phyloP scores from a whole-genome alignment of 208 protist genomes.

The Leishmania tropica region DNA sequence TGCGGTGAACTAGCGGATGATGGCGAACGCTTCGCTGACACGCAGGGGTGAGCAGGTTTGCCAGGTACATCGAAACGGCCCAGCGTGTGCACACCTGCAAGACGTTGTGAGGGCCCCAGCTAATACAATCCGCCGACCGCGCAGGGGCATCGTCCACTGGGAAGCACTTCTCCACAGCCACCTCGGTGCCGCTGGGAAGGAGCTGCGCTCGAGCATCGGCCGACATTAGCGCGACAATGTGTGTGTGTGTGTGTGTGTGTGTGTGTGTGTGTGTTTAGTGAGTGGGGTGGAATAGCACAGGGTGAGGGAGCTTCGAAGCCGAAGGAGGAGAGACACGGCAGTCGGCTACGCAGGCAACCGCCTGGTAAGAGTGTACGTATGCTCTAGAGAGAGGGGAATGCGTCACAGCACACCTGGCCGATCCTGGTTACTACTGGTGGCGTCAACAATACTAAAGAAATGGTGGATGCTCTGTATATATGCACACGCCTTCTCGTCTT shows the following conservation, averaged over 20 bases:
- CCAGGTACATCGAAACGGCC: constrained; percentile 60
- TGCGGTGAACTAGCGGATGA: constrained; percentile 37
- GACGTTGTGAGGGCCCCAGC: constrained; percentile 85
- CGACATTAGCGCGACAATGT: background rate
- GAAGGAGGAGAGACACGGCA: background rate
- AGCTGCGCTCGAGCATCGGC: background rate
- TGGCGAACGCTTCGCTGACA: constrained; percentile 33
- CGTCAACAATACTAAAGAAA: background rate
- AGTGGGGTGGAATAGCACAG: background rate
- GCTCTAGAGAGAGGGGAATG: background rate
- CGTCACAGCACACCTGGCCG: background rate
- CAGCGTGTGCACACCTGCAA: constrained; percentile 69
- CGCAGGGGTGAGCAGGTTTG: constrained; percentile 36
- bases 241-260: background rate
- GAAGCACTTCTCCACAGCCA: constrained; percentile 38
- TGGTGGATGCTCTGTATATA: background rate
- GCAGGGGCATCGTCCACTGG: constrained; percentile 45
- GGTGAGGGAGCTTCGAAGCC: background rate
- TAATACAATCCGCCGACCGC: constrained; percentile 44
- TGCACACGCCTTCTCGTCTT: background rate
- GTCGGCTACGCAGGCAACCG: background rate
- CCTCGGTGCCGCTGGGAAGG: constrained; percentile 17
- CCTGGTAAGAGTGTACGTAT: background rate
- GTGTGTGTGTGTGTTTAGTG: background rate
- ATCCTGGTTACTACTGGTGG: background rate